Percentiles rank a stretch among this genome's conserved stretches.
These are phyloP conservation scores for Allium cepa DNA, from an alignment of 106 monocot genomes.

Conservation along the genomic window DNA sequence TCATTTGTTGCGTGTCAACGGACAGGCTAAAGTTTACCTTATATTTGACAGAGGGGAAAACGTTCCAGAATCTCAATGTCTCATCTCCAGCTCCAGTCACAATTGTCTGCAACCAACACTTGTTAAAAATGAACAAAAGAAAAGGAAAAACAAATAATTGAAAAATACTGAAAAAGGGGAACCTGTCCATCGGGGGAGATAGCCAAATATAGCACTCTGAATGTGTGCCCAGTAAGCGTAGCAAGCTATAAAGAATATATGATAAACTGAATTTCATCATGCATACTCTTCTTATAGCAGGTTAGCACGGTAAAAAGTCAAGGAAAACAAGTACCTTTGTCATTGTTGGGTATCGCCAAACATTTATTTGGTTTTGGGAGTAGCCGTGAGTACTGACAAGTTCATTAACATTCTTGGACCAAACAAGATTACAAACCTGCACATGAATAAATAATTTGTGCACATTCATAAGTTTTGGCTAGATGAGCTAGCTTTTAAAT, in stretches of 20 bases:
- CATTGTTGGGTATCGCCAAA: conserved; percentile 90
- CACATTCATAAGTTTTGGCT: no score
- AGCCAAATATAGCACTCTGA: conserved; percentile 83
- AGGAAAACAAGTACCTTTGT: conserved; percentile 52
- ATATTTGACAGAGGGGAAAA: conserved; percentile 82
- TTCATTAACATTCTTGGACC: conserved; percentile 98
- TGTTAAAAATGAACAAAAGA: background rate
- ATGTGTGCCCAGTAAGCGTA: conserved; percentile 89
- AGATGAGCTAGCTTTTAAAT: no score
- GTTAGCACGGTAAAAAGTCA: no score
- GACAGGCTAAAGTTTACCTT: conserved; percentile 28
- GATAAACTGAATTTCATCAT: background rate
- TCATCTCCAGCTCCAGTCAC: conserved; percentile 98
- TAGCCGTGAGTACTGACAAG: conserved; percentile 96
- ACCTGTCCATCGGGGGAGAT: conserved; percentile 99
- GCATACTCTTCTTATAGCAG: background rate
- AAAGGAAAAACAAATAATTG: background rate
- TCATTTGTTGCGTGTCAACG: background rate
- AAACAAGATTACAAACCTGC: conserved; percentile 90
- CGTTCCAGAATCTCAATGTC: conserved; percentile 94
- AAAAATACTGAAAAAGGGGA: background rate
- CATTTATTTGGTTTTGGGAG: conserved; percentile 92
- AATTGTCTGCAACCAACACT: conserved; percentile 45
- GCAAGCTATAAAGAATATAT: conserved; percentile 52
- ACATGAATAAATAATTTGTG: background rate